Base-by-base conservation (phyloP, 2,329 filamentous ascomycete species). In the Nemania diffusa region DNA sequence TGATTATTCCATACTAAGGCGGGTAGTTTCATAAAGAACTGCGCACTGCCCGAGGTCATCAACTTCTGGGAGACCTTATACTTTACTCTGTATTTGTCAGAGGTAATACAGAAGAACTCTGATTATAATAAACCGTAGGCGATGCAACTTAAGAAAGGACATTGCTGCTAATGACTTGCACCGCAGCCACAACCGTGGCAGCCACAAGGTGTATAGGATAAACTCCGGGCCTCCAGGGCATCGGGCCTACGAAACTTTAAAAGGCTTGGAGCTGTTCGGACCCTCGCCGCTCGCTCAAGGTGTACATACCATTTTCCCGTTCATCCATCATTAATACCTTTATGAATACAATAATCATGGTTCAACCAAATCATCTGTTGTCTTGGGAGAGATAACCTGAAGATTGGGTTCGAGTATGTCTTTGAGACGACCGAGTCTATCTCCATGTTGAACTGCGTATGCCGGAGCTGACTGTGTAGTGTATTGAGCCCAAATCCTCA, bases 401-500 rank as follows among this genome's bases (percentile, higher is more conserved):
- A 59, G 44, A 37, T 48, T 44, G 13, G 56, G 13, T 26, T 17
- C 17, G n/a, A 50, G 56, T 26, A 9, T 7, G 44, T 15, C 29
- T 11, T 6, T 1, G 6, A 59, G 56, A 7, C 42, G 56, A 26
- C 7, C 27, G 29, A 5, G n/a, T 3, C 56, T 50, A 44, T 50
- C 15, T 5, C 50, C 9, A 32, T 32, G 5, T 9, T 26, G 22
- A 27, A 20, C 42, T 5, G 56, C 20, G 27, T 34, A 26, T 6
- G 27, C 17, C 3, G 44, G 44, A 2, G n/a, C n/a, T 11, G 15
- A 26, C 26, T 22, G n/a, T 20, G 56, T 29, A 7, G 29, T 46
- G 22, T 59, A 20, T 24, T 59, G 56, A 17, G 27, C 56, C 56
- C 56, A 59, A n/a, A 50, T 27, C 27, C 42, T 37, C 42, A 59